Evolutionary conservation across 192 early-diverging fungal species (phyloP).

Genomic region (Backusella australiensis): DNA sequence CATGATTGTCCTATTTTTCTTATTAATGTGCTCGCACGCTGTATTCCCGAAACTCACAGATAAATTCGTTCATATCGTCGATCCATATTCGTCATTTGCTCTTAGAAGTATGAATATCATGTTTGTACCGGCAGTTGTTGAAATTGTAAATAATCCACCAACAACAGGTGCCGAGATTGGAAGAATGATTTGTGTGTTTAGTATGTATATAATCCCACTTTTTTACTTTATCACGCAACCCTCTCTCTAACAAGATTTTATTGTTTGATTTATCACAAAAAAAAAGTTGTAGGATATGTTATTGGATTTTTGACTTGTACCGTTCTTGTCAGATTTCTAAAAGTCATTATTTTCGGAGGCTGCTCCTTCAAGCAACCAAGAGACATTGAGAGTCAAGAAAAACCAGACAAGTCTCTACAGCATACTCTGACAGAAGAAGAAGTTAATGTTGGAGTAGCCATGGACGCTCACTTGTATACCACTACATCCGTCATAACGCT

Average conservation of each 20-base stretch:
- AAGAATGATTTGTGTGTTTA: background rate
- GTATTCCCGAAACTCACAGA: background rate
- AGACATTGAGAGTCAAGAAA: background rate
- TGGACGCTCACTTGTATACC: background rate
- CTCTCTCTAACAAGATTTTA: background rate
- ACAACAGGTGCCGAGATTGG: background rate
- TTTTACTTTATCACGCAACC: background rate
- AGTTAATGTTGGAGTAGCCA: background rate
- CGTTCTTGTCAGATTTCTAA: background rate
- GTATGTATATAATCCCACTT: background rate
- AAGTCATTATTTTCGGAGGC: background rate
- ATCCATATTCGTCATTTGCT: slow-evolving; percentile 14
- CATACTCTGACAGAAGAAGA: background rate
- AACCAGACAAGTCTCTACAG: background rate
- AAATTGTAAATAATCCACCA: slow-evolving; percentile 14
- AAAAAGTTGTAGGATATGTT: slow-evolving; percentile 5
- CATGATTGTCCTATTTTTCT: slow-evolving; percentile 9
- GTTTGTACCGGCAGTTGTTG: slow-evolving; percentile 11
- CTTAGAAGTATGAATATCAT: slow-evolving; percentile 18
- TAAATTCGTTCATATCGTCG: background rate
- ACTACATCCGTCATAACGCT: background rate
- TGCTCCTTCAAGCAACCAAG: background rate
- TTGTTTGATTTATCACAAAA: background rate
- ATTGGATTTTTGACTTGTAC: background rate
- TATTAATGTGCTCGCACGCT: background rate